Evolutionary conservation across 2,329 filamentous ascomycete species (phyloP).

Genomic region (Botryotinia globosa): DNA sequence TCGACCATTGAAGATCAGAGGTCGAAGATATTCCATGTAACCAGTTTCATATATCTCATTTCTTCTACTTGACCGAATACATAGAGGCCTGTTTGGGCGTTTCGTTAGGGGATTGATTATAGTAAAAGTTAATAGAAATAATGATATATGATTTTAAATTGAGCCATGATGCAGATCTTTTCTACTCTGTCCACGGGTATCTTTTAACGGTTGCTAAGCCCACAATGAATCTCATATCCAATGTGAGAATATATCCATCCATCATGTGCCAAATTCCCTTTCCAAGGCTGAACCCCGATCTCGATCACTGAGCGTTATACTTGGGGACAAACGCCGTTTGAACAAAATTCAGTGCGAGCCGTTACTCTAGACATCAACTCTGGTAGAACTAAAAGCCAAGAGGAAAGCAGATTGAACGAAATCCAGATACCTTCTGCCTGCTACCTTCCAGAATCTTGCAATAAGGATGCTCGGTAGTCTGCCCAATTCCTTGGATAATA

Average conservation of each 20-base stretch:
- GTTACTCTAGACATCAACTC: background rate
- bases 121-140: background rate
- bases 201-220: too few species aligned
- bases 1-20: constrained; percentile 3
- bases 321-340: background rate
- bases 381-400: background rate
- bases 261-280: background rate
- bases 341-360: background rate
- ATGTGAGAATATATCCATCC: background rate
- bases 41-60: background rate
- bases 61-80: background rate
- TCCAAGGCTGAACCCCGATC: background rate
- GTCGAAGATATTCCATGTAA: constrained; percentile 20
- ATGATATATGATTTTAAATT: background rate
- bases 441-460: background rate
- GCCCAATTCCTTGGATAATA: constrained; percentile 43
- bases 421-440: background rate
- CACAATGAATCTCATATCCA: background rate
- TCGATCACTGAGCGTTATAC: background rate
- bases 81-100: background rate
- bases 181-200: background rate
- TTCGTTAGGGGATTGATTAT: background rate
- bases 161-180: background rate
- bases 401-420: background rate
- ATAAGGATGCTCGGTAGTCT: constrained; percentile 40